Evolutionary conservation across 2,329 filamentous ascomycete species (phyloP).

Genomic region (Hypoxylon sp.): DNA sequence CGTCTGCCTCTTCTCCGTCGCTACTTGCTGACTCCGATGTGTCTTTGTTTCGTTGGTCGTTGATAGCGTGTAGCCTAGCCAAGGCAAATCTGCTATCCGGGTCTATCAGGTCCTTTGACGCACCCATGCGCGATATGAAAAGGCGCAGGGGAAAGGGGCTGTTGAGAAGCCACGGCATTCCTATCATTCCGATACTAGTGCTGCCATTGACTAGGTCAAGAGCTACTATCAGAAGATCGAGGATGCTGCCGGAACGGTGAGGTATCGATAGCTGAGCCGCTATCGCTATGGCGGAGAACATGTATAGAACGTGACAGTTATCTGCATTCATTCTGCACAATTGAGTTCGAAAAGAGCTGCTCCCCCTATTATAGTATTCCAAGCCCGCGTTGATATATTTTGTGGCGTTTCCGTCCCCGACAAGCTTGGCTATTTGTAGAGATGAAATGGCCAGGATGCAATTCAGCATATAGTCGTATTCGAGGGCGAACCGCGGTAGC

Average conservation of each 20-base stretch:
- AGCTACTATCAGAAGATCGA: conserved; percentile 47
- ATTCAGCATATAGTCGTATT: conserved; percentile 59
- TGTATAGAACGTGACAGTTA: conserved; percentile 52
- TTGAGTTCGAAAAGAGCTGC: conserved; percentile 52
- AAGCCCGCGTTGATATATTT: conserved; percentile 54
- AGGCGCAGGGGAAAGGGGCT: conserved; percentile 48
- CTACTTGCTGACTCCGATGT: not conserved
- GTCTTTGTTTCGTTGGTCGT: conserved; percentile 39
- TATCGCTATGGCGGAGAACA: conserved; percentile 52
- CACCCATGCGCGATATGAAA: conserved; percentile 46
- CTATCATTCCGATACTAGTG: conserved; percentile 48
- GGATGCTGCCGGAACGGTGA: conserved; percentile 42
- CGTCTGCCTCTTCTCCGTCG: not conserved
- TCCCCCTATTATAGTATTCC: conserved; percentile 55
- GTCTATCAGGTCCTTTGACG: conserved; percentile 44
- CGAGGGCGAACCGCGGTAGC: conserved; percentile 56
- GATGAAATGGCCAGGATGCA: conserved; percentile 57
- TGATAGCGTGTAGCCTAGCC: conserved; percentile 44
- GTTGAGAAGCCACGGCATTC: conserved; percentile 48
- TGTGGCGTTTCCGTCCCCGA: conserved; percentile 37
- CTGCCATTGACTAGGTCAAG: conserved; percentile 51
- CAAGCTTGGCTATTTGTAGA: conserved; percentile 53
- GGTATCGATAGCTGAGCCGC: conserved; percentile 52
- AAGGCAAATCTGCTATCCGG: conserved; percentile 44
- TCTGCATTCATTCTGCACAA: conserved; percentile 51